phyloP scores from a whole-genome alignment of 1,139 yeast genomes.

The Nadsonia starkeyi-henricii region DNA sequence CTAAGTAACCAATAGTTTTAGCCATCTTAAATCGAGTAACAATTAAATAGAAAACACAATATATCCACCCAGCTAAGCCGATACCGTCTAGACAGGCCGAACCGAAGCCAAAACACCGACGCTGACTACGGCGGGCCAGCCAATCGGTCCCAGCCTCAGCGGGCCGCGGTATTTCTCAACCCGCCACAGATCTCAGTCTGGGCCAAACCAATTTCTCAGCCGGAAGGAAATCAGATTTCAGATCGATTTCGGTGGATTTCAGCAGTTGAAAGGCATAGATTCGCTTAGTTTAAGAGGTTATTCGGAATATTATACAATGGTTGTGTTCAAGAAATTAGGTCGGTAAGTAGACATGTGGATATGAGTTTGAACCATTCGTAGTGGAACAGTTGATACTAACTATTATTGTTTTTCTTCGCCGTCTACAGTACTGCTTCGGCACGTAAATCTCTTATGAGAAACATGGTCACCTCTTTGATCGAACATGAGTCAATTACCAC shows the following conservation, averaged over 20 bases:
- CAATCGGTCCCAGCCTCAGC: no score
- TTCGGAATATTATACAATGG: background rate
- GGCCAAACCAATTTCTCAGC: no score
- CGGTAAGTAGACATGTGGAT: constrained; percentile 3
- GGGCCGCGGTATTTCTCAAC: no score
- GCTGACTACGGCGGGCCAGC: no score
- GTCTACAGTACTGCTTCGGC: constrained; percentile 32
- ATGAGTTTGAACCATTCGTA: no score
- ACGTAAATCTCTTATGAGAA: constrained; percentile 41
- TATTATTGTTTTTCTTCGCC: background rate
- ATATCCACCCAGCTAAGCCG: no score
- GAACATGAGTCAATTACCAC: constrained; percentile 57
- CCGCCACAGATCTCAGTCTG: no score
- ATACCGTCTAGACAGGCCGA: no score
- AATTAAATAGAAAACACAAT: no score
- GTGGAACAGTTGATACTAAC: background rate
- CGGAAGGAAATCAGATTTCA: background rate
- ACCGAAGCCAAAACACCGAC: no score
- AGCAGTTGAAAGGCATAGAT: no score
- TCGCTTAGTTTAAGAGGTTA: no score
- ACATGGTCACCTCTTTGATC: constrained; percentile 50
- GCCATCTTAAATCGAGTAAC: constrained; percentile 25
- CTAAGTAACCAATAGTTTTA: constrained; percentile 56
- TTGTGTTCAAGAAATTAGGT: background rate
- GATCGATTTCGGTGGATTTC: background rate